Evolutionary conservation across 2,329 filamentous ascomycete species (phyloP).

Genomic region (Curvularia lunata): DNA sequence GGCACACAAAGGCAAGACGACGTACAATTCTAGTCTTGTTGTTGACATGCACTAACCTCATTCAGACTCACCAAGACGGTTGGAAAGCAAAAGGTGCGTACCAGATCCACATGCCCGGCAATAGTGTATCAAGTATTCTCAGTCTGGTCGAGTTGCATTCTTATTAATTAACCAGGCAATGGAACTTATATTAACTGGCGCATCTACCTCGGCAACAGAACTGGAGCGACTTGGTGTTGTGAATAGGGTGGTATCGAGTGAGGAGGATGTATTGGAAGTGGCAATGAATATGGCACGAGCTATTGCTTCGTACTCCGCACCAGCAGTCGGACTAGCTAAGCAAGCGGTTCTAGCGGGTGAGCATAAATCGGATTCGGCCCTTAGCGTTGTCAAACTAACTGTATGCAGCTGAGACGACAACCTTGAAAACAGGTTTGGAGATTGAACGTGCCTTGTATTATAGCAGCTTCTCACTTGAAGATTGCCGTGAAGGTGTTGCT

Average conservation of each 20-base stretch:
- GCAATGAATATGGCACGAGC: conserved; percentile 49
- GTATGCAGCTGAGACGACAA: conserved; percentile 51
- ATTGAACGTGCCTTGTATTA: conserved; percentile 45
- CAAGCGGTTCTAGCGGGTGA: conserved; percentile 53
- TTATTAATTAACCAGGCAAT: conserved; percentile 48
- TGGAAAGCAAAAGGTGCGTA: conserved; percentile 49
- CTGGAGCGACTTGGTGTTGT: conserved; percentile 53
- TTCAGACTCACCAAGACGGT: conserved; percentile 71
- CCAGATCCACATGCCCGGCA: conserved; percentile 13
- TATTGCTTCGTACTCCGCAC: conserved; percentile 51
- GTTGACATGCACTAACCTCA: neutral
- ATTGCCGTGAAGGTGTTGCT: conserved; percentile 52
- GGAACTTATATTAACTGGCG: conserved; percentile 54
- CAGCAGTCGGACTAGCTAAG: conserved; percentile 54
- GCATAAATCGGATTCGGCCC: conserved; percentile 13
- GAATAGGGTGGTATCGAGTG: conserved; percentile 46
- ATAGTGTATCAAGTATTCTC: conserved; percentile 12
- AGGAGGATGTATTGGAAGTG: conserved; percentile 48
- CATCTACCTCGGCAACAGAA: conserved; percentile 46
- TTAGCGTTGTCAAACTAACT: conserved; percentile 20
- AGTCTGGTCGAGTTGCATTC: conserved; percentile 1
- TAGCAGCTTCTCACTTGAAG: conserved; percentile 46
- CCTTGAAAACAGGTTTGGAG: conserved; percentile 51
- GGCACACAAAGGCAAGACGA: conserved; percentile 68
- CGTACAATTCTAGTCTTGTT: neutral